These are phyloP conservation scores for Crithidia acanthocephali DNA, from an alignment of 208 protist species.

Conservation along the genomic window DNA sequence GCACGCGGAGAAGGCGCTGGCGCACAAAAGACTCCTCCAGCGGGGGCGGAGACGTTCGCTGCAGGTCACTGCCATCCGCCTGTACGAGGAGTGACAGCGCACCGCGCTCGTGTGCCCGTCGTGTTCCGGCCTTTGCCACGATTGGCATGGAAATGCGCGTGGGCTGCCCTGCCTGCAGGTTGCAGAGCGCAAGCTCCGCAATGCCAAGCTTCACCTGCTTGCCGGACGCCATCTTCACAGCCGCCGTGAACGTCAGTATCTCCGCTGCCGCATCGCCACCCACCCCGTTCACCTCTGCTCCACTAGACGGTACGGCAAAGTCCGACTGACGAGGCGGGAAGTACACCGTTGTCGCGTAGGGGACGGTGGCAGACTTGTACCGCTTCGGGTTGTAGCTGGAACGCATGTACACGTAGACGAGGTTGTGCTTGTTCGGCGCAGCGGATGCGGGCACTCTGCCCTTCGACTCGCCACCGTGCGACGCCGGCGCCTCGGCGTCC, in stretches of 20 bases:
- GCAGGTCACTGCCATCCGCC: not conserved
- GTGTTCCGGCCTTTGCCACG: constrained; percentile 42
- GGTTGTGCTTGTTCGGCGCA: not conserved
- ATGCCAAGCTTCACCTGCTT: constrained; percentile 45
- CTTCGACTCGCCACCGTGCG: not conserved
- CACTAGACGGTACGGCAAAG: not conserved
- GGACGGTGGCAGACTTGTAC: constrained; percentile 24
- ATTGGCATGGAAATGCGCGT: constrained; percentile 30
- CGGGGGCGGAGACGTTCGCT: not conserved
- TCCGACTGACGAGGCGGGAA: not conserved
- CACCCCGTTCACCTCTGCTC: not conserved
- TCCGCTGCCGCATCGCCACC: constrained; percentile 9
- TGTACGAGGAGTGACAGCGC: constrained; percentile 29
- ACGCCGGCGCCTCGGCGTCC: not conserved
- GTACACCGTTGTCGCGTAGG: not conserved
- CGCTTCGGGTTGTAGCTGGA: not conserved
- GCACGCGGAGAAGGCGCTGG: not conserved
- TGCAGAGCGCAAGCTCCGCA: constrained; percentile 31
- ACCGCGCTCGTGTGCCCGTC: constrained; percentile 38
- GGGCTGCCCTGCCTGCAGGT: constrained; percentile 11
- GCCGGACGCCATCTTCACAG: constrained; percentile 22
- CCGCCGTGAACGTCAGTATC: constrained; percentile 40
- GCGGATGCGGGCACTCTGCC: not conserved
- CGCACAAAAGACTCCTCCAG: constrained; percentile 11
- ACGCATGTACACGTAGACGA: constrained; percentile 17